Evolutionary conservation across 257 asterid genomes (phyloP), one percentile per base, ranked within the genome.

Genomic region (Echites panduratus): DNA sequence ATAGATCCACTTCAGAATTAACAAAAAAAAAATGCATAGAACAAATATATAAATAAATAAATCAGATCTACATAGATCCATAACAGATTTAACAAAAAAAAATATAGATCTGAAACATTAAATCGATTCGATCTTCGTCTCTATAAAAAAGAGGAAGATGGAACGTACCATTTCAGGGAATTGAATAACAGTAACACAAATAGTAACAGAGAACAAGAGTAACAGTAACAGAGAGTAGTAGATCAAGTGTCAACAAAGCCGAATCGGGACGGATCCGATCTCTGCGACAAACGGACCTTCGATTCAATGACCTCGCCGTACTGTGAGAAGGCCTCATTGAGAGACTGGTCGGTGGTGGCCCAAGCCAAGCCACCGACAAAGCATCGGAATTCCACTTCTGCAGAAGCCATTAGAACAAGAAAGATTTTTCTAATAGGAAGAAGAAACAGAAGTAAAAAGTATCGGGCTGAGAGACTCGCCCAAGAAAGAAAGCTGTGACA

Each of bases 301-400:
- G 96, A 89, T 63, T 92, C 96, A 76, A 80, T 2, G 86, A 89
- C 80, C 2, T 85, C 89, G 81, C 98, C 96, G 74, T 9, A 88
- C 61, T 84, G 85, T 35, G 90, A 74, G 81, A 92, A 92, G 12
- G 98, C 96, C 0, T 87, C 77, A 70, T 76, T 90, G 11, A 92
- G 96, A 7, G 88, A 53, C 47, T 80, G 82, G 75, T 88, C 95
- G 56, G 82, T 89, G 86, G 96, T 93, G 86, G 91, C 88, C 96
- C 97, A 93, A 0, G 95, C 96, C 83, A 93, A 77, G 2, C 98
- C 98, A 84, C 98, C 98, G 5, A 90, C 97, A 82, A 93, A 93
- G 77, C 98, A 93, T 61, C 98, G 78, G 81, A 2, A 93, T 57
- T 93, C 97, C 58, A 83, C 89, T 68, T 89, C 97, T 5, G 83